Conservation (phyloP, 192 early-diverging fungal species). For the Gamsiella multidivaricata region DNA sequence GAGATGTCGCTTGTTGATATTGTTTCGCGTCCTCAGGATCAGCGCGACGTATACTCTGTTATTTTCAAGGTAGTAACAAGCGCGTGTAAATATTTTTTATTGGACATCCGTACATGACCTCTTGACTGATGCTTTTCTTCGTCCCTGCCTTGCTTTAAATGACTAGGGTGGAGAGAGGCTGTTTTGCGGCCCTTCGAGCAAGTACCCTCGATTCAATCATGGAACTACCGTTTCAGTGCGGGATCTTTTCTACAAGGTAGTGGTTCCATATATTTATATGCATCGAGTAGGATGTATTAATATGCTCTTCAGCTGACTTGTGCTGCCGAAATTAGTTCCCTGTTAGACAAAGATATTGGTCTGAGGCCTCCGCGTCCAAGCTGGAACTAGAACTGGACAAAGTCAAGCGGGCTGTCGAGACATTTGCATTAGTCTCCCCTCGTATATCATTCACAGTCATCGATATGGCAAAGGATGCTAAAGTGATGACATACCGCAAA, state of each 20-base stretch:
- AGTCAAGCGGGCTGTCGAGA: slow-evolving; percentile 63
- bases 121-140: slow-evolving; percentile 8
- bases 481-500: slow-evolving; percentile 52
- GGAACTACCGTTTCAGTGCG: slow-evolving; percentile 72
- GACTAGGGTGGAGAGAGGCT: slow-evolving; percentile 66
- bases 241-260: slow-evolving; percentile 77
- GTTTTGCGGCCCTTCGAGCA: slow-evolving; percentile 55
- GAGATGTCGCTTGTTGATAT: slow-evolving; percentile 46
- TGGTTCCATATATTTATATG: neutral
- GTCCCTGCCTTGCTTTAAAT: no score
- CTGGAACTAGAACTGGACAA: slow-evolving; percentile 59
- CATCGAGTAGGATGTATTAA: no score
- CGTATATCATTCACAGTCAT: slow-evolving; percentile 55
- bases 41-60: slow-evolving; percentile 11
- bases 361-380: slow-evolving; percentile 29
- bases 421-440: slow-evolving; percentile 57
- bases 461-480: slow-evolving; percentile 41
- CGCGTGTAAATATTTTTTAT: neutral
- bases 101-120: neutral
- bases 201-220: slow-evolving; percentile 38
- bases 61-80: slow-evolving; percentile 28
- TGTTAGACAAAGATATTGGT: slow-evolving; percentile 63
- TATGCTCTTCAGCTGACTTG: neutral
- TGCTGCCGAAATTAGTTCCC: slow-evolving; percentile 57
- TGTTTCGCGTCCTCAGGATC: slow-evolving; percentile 25